Conservation (phyloP, 306 rosid genomes). For the Rosa multiflora region DNA sequence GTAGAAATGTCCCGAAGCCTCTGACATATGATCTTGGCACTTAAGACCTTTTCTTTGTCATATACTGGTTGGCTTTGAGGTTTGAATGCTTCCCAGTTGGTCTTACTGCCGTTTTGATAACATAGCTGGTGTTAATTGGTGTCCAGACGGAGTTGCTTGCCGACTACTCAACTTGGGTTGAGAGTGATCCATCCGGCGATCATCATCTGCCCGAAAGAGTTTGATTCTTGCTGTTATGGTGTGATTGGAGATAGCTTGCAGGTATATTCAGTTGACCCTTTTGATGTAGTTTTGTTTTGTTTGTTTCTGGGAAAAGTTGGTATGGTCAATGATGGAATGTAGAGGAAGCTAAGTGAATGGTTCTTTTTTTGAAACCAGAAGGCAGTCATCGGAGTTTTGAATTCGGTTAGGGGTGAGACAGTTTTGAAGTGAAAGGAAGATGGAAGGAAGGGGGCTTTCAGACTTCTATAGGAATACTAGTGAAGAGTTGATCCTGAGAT, state of each 20-base stretch:
- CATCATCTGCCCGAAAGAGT: background rate
- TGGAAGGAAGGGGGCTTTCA: slow-evolving; percentile 87
- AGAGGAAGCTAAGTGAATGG: slow-evolving; percentile 26
- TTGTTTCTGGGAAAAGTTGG: slow-evolving; percentile 23
- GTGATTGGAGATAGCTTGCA: background rate
- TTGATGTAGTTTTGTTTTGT: slow-evolving; percentile 21
- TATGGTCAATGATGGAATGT: slow-evolving; percentile 21
- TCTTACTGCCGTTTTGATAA: background rate
- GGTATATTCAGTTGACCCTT: background rate
- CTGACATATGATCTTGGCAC: slow-evolving; percentile 19
- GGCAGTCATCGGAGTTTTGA: slow-evolving; percentile 20
- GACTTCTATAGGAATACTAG: slow-evolving; percentile 77
- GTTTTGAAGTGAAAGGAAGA: slow-evolving; percentile 30
- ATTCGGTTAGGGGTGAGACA: slow-evolving; percentile 6
- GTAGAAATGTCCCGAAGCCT: background rate
- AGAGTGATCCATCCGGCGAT: background rate
- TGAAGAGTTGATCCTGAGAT: slow-evolving; percentile 77
- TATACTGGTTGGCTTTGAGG: slow-evolving; percentile 17
- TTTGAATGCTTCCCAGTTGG: slow-evolving; percentile 6
- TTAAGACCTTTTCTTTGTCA: slow-evolving; percentile 8
- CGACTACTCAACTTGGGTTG: background rate
- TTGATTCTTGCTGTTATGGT: background rate
- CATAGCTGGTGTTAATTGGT: background rate
- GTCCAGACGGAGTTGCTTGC: slow-evolving; percentile 1
- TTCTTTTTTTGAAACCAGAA: slow-evolving; percentile 30